Evolutionary conservation across 352 stramenopile species (phyloP), one percentile per base, ranked within the genome.

Genomic region (Saprolegnia parasitica): DNA sequence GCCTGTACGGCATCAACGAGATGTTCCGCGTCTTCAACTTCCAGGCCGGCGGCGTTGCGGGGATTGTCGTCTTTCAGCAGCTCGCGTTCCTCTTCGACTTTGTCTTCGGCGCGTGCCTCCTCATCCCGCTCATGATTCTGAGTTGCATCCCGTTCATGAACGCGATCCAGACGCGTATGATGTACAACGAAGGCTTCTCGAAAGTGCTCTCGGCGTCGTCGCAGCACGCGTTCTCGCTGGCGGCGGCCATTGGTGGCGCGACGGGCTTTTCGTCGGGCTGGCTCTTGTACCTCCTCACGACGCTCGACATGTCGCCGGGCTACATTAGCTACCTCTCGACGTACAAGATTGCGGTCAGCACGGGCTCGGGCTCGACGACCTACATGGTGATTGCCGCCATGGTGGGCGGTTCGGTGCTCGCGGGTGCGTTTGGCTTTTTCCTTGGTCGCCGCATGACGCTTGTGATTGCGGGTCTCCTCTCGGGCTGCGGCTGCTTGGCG

Each of bases 141-240:
- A 93, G 84, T 65, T 81, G 77, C 35, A 89, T 95, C 40, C 86
- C 86, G 64, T 95, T 95, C 73, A 61, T 95, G 47, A 93, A 93
- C 71, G 88, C 92, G 18, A 88, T 95, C 39, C 86, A 95, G 74
- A 93, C 86, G 58, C 85, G 86, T 68, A 95, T 95, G 86, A 95
- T 95, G 86, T 95, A 93, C 82, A 95, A 95, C 74, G 88, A 95
- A 78, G 84, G 84, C 42, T 95, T 95, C 65, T 92, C 84, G 1
- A 81, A 93, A 57, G 86, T 91, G 20, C 78, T 95, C 21, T 95
- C 86, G 47, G 86, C 85, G 5, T 93, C 86, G 45, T 92, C 85
- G 32, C 86, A 95, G 76, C 92, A 95, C 67, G 86, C 86, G 23
- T 90, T 95, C 67, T 92, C 83, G 20, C 75, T 95, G 3, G 84